Conservation (phyloP, 371 early-diverging fungal species). For the Zychaea mexicana region DNA sequence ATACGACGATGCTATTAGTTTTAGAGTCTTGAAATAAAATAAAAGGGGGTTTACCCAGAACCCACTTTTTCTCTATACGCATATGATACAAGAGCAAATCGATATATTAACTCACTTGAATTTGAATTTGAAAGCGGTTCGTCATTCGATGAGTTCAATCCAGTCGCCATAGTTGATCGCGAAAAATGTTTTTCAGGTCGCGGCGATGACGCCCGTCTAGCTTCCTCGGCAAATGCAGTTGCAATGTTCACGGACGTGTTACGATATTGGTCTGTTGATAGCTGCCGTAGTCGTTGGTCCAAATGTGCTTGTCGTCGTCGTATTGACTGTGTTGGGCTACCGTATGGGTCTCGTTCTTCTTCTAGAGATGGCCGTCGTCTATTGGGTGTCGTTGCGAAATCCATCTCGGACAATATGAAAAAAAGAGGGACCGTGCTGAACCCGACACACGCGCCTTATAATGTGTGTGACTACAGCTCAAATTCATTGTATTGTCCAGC, state of each 20-base stretch:
- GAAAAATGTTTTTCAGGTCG: background rate
- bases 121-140: background rate
- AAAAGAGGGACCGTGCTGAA: too few relatives aligned
- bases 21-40: too few relatives aligned
- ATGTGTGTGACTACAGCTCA: too few relatives aligned
- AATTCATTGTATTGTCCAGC: background rate
- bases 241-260: background rate
- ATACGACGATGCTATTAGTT: too few relatives aligned
- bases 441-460: too few relatives aligned
- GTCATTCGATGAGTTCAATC: background rate
- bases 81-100: too few relatives aligned
- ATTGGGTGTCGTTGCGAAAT: background rate
- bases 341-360: background rate
- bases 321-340: conserved; percentile 5
- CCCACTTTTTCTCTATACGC: too few relatives aligned
- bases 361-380: background rate
- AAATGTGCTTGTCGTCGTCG: background rate
- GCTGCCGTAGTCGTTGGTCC: background rate
- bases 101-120: background rate
- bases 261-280: background rate
- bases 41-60: too few relatives aligned
- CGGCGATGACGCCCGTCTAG: background rate
- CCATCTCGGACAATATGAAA: too few relatives aligned
- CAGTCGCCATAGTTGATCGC: background rate
- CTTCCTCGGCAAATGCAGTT: background rate